Evolutionary conservation across 2,329 filamentous ascomycete species (phyloP).

Genomic region (Trichoderma brevicompactum): DNA sequence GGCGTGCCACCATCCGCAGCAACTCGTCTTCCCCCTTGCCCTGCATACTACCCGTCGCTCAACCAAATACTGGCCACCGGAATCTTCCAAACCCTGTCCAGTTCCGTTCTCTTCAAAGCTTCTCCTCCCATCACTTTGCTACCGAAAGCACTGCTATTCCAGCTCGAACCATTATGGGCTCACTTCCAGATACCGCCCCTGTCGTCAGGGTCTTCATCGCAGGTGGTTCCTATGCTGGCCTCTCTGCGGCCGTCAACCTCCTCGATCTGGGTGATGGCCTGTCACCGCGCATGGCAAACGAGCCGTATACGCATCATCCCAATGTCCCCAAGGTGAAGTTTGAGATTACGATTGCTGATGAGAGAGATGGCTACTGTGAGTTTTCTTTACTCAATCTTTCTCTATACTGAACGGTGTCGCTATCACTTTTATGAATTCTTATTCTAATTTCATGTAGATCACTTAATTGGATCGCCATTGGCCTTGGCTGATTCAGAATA

Average conservation of each 20-base stretch:
- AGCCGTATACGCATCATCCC: conserved; percentile 47
- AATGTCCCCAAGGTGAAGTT: conserved; percentile 57
- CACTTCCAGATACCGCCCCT: conserved; percentile 37
- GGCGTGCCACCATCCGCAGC: neutral
- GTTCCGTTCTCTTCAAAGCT: neutral
- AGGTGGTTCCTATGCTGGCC: conserved; percentile 74
- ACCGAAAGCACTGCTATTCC: neutral
- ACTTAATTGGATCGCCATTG: conserved; percentile 76
- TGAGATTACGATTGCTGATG: conserved; percentile 75
- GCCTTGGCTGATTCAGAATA: conserved; percentile 68
- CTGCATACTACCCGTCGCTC: neutral
- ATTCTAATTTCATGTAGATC: conserved; percentile 54
- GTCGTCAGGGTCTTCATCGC: conserved; percentile 66
- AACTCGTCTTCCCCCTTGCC: neutral
- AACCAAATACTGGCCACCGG: neutral
- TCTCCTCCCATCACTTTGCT: neutral
- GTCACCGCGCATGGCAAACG: conserved; percentile 50
- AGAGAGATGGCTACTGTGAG: conserved; percentile 83
- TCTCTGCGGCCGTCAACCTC: conserved; percentile 69
- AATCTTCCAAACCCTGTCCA: neutral
- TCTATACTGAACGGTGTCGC: too few relatives aligned
- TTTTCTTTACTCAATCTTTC: conserved; percentile 20
- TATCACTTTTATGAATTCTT: neutral
- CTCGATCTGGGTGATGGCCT: conserved; percentile 66
- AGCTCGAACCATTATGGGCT: conserved; percentile 37